These are phyloP conservation scores for Sugiyamaella qingdaonensis DNA, from an alignment of 805 yeast genomes.

Conservation along the genomic window DNA sequence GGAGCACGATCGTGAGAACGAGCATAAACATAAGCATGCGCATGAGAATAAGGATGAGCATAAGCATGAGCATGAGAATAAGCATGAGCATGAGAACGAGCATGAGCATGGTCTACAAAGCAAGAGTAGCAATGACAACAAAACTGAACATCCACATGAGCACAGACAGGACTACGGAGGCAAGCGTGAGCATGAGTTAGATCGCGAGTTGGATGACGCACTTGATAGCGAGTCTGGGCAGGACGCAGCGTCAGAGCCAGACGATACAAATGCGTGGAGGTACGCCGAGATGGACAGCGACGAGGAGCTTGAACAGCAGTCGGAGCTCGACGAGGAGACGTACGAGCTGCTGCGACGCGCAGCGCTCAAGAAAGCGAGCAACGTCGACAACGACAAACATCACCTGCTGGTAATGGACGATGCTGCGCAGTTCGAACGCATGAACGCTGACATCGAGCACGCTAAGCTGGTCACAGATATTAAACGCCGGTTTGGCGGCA, in stretches of 20 bases:
- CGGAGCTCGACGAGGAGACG: not conserved
- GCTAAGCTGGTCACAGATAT: conserved; percentile 15
- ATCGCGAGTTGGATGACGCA: no score
- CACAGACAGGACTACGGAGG: no score
- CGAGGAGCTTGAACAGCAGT: conserved; percentile 9
- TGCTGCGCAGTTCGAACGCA: conserved; percentile 11
- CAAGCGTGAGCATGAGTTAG: no score
- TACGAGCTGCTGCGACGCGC: not conserved
- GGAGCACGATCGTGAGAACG: no score
- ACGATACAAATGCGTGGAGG: conserved; percentile 17
- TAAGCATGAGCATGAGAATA: no score
- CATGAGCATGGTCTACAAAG: no score
- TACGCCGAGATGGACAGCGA: conserved; percentile 13
- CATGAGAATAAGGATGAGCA: no score
- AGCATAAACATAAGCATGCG: no score
- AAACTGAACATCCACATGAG: no score
- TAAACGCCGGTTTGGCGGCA: conserved; percentile 16
- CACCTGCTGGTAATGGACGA: conserved; percentile 12
- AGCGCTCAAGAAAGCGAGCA: not conserved
- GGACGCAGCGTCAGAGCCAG: not conserved
- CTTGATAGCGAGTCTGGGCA: no score
- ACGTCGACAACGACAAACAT: not conserved
- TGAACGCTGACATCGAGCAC: conserved; percentile 20
- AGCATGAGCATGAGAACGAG: no score
- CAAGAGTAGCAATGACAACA: no score